Conservation (phyloP, 306 rosid species). For the Malus sylvestris region DNA sequence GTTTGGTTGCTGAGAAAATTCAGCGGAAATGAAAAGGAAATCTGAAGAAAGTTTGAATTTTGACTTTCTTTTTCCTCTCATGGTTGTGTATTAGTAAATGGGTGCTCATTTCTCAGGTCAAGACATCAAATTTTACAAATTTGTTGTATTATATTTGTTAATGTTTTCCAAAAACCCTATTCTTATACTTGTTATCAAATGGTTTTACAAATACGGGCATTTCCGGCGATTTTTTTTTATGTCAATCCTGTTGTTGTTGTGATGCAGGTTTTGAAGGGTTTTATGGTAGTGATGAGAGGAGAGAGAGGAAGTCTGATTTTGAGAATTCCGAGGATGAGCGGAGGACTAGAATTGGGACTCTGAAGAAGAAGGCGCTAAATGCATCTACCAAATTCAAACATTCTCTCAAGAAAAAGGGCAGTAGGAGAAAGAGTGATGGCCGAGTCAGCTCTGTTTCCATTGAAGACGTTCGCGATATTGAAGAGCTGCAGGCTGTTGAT, state of each 20-base stretch:
- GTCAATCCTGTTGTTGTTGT: background rate
- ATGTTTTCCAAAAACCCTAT: background rate
- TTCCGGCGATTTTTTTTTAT: background rate
- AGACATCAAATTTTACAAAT: background rate
- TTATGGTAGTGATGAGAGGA: constrained; percentile 87
- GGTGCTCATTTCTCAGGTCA: background rate
- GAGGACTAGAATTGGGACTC: constrained; percentile 77
- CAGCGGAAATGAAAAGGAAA: background rate
- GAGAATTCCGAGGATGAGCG: constrained; percentile 95
- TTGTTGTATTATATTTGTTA: background rate
- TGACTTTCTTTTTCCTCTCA: background rate
- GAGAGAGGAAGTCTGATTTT: constrained; percentile 86
- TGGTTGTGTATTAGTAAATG: background rate
- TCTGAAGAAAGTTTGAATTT: background rate
- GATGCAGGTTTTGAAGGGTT: constrained; percentile 84
- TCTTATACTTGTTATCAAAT: background rate
- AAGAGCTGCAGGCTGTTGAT: constrained; percentile 81
- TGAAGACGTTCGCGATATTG: constrained; percentile 87
- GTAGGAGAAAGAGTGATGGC: constrained; percentile 74
- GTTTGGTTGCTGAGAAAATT: constrained; percentile 1
- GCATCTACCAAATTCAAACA: constrained; percentile 93
- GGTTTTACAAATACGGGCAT: background rate
- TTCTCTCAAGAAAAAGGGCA: constrained; percentile 81
- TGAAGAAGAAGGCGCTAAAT: constrained; percentile 86
- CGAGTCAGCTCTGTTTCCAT: constrained; percentile 95